These are phyloP conservation scores for Cupressus sempervirens DNA, from an alignment of 75 land plant species.

Conservation along the genomic window DNA sequence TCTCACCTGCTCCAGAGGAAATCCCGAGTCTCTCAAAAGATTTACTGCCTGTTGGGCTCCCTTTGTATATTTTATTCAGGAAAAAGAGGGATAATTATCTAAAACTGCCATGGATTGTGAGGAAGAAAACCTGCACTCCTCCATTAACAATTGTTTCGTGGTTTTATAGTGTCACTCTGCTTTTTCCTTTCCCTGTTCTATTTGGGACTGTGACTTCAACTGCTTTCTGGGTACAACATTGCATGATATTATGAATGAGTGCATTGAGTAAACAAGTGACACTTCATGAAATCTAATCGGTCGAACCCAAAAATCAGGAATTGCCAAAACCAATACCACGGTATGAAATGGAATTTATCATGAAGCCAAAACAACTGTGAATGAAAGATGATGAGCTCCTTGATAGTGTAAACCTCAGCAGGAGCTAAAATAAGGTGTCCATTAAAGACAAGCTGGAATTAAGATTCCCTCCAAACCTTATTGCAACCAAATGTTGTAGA, in stretches of 20 bases:
- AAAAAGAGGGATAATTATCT: not conserved
- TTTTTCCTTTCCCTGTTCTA: not conserved
- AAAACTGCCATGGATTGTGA: not conserved
- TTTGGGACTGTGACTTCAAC: not conserved
- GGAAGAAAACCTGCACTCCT: not conserved
- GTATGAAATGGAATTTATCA: not conserved
- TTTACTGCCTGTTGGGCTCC: not conserved
- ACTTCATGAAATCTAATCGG: too few species aligned
- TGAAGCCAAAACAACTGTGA: too few species aligned
- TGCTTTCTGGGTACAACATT: not conserved
- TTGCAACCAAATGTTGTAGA: too few species aligned
- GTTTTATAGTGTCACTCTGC: not conserved
- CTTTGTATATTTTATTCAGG: not conserved
- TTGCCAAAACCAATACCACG: too few species aligned
- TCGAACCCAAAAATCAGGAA: too few species aligned
- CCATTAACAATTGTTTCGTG: not conserved
- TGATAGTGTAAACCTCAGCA: too few species aligned
- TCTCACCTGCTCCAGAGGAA: not conserved
- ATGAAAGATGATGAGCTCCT: too few species aligned
- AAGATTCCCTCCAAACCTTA: too few species aligned
- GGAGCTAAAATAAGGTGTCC: too few species aligned
- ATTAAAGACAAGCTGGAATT: too few species aligned
- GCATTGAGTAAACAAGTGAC: too few species aligned
- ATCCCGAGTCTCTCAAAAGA: not conserved
- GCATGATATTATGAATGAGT: not conserved